These are phyloP conservation scores for Heliocybe sulcata DNA, from an alignment of 1,284 basidiomycete genomes.

Conservation along the genomic window DNA sequence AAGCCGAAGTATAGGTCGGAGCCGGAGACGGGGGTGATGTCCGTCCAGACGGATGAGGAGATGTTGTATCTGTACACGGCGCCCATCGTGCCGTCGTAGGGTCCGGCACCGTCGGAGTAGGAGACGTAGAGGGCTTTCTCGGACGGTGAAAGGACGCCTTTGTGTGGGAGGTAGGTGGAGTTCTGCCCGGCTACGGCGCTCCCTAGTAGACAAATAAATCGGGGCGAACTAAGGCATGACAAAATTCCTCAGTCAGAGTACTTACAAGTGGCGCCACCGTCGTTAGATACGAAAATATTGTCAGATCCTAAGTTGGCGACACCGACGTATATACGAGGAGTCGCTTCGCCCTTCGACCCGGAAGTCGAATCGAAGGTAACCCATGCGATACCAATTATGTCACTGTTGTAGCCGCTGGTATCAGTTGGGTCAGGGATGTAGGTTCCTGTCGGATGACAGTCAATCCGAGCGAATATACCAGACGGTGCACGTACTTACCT, in stretches of 20 bases:
- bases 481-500: slow-evolving; percentile 35
- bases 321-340: slow-evolving; percentile 60
- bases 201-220: slow-evolving; percentile 28
- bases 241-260: neutral
- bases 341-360: slow-evolving; percentile 41
- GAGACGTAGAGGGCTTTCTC: slow-evolving; percentile 54
- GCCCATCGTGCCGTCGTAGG: slow-evolving; percentile 48
- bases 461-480: neutral
- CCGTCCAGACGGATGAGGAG: slow-evolving; percentile 39
- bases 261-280: slow-evolving; percentile 51
- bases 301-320: slow-evolving; percentile 47
- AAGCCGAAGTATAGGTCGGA: slow-evolving; percentile 41
- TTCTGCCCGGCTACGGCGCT: slow-evolving; percentile 48
- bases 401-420: slow-evolving; percentile 45
- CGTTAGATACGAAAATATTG: slow-evolving; percentile 49
- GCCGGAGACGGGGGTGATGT: slow-evolving; percentile 25
- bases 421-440: slow-evolving; percentile 50
- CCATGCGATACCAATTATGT: slow-evolving; percentile 52
- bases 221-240: neutral
- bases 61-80: slow-evolving; percentile 46
- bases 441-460: slow-evolving; percentile 29
- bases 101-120: slow-evolving; percentile 40
- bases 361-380: slow-evolving; percentile 60
- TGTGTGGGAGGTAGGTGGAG: slow-evolving; percentile 53
- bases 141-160: slow-evolving; percentile 50